A percentile compares a stretch with the other conserved stretches of the same genome.
Conservation (phyloP, 2,329 filamentous ascomycete genomes). For the Tolypocladium pustulatum region DNA sequence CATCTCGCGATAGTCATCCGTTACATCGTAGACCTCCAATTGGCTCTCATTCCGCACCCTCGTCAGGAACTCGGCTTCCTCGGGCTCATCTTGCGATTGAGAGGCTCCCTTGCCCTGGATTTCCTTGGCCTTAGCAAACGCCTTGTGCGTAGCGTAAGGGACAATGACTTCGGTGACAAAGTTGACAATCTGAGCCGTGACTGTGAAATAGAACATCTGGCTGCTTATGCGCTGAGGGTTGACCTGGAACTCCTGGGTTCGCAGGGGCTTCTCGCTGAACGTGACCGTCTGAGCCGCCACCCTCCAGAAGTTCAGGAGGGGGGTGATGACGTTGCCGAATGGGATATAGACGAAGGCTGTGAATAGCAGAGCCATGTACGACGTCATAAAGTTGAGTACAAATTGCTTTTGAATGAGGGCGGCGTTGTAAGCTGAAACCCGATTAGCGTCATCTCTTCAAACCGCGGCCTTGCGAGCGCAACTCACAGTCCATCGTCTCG, state of each 20-base stretch:
- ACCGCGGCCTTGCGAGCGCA: neutral
- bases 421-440: slow-evolving; percentile 55
- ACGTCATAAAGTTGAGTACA: slow-evolving; percentile 92
- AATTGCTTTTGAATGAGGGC: slow-evolving; percentile 90
- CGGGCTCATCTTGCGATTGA: slow-evolving; percentile 53
- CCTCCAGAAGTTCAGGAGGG: slow-evolving; percentile 75
- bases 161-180: slow-evolving; percentile 76
- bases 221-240: slow-evolving; percentile 75
- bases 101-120: slow-evolving; percentile 49
- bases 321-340: slow-evolving; percentile 74
- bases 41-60: slow-evolving; percentile 76
- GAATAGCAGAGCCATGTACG: slow-evolving; percentile 83
- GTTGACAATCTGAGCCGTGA: slow-evolving; percentile 86
- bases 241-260: slow-evolving; percentile 60
- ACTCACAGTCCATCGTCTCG: slow-evolving; percentile 62
- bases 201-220: slow-evolving; percentile 92
- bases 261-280: slow-evolving; percentile 61
- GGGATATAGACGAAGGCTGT: slow-evolving; percentile 93
- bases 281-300: slow-evolving; percentile 65
- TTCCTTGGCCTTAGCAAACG: slow-evolving; percentile 69
- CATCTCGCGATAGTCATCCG: slow-evolving; percentile 87
- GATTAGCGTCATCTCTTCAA: slow-evolving; percentile 3
- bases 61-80: slow-evolving; percentile 70
- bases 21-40: slow-evolving; percentile 79
- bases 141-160: slow-evolving; percentile 72